Evolutionary conservation across 768 basidiomycete genomes (phyloP), one percentile per base, ranked within the genome.

Genomic region (Auricularia sp.): DNA sequence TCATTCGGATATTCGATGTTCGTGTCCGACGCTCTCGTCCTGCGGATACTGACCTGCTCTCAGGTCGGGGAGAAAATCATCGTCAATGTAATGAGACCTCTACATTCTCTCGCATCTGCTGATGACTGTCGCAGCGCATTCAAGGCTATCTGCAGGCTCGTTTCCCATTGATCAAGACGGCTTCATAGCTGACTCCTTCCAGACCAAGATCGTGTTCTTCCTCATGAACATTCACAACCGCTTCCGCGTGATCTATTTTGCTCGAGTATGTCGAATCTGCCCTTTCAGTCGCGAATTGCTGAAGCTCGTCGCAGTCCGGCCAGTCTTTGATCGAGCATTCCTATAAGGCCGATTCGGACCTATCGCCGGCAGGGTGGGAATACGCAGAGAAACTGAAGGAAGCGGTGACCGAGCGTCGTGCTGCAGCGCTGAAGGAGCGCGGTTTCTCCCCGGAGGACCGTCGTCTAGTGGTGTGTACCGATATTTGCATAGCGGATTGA

Each of bases 201-300:
- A 98, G 87, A 93, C 93, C 2, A 80, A 96, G 66, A 94, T 98
- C 66, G 92, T 98, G 33, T 99, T 98, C 81, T 98, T 97, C 81
- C 80, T 99, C 56, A 98, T 98, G 97, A 99, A 99, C 74, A 98
- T 99, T 61, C 96, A 99, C 77, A 98, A 94, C 71, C 82, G 83
- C 67, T 90, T 87, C 73, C 82, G 96, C 24, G 94, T 89, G 59
- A 99, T 99, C 68, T 98, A 95, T 75, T 98, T 99, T 76, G 96
- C 96, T 3, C 80, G 96, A 47, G 95, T 97, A 72, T 67, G 90
- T 74, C 7, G 3, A 45, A 21, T 63, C 64, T 47, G 24, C 59
- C 29, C 29, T 29, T 29, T 59, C 16, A 61, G 67, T 69, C 47
- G n/a, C 65, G 29, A 33, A 51, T 64, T 18, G 39, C 4, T 35